Percentiles rank a stretch among this genome's conserved stretches.
Conservation (phyloP, 129 eudicot species). For the Pseudognaphalium luteoalbum region DNA sequence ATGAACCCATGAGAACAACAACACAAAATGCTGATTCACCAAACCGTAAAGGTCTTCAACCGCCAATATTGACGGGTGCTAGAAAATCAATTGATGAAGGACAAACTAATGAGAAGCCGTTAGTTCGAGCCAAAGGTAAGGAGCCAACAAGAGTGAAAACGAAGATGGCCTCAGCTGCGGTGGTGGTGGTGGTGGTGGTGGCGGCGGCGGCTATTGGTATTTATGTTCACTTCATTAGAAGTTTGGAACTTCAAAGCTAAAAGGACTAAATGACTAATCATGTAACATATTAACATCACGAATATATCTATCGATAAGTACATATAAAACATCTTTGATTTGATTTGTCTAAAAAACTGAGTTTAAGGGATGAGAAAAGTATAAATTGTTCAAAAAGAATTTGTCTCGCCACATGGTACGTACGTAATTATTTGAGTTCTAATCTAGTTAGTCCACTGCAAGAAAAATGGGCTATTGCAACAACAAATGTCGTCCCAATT, state of each 20-base stretch:
- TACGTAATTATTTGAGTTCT: too few species aligned
- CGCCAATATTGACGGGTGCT: not conserved
- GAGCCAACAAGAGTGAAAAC: constrained; percentile 42
- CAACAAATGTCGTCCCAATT: too few species aligned
- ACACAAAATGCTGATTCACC: constrained; percentile 1
- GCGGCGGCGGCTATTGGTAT: constrained; percentile 35
- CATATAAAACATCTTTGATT: too few species aligned
- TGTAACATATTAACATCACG: not conserved
- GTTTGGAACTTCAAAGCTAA: not conserved
- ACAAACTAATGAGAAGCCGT: not conserved
- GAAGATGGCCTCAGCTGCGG: constrained; percentile 39
- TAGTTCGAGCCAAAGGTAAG: constrained; percentile 26
- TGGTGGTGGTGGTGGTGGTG: constrained; percentile 36
- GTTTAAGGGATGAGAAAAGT: too few species aligned
- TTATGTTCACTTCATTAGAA: constrained; percentile 39
- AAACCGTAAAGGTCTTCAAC: constrained; percentile 2
- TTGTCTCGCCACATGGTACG: too few species aligned
- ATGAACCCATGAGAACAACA: constrained; percentile 12
- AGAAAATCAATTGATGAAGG: not conserved
- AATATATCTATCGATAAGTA: too few species aligned
- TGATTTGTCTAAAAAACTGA: too few species aligned
- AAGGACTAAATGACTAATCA: not conserved
- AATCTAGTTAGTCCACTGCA: too few species aligned
- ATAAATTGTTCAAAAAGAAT: too few species aligned
- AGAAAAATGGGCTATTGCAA: too few species aligned